These are phyloP conservation scores for Metschnikowia hibisci DNA, from an alignment of 805 yeast species.

Conservation along the genomic window DNA sequence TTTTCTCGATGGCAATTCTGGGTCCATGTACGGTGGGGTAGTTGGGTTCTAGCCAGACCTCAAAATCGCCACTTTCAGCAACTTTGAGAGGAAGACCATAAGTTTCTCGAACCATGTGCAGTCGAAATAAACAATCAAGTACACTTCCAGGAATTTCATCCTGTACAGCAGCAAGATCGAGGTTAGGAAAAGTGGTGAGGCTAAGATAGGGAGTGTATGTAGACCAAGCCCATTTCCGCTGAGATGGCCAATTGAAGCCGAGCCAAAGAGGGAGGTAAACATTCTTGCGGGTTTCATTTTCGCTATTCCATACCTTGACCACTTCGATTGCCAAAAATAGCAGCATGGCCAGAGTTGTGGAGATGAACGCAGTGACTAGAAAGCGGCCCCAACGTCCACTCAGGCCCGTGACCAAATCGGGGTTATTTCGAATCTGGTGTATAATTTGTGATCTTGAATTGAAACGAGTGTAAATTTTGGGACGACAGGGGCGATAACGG, in stretches of 20 bases:
- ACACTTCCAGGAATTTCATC: constrained; percentile 27
- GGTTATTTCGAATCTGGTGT: constrained; percentile 12
- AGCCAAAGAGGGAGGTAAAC: constrained; percentile 28
- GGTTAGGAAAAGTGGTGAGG: neutral
- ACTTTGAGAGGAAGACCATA: constrained; percentile 29
- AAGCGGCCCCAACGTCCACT: constrained; percentile 20
- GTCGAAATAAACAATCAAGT: constrained; percentile 23
- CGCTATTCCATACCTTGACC: constrained; percentile 10
- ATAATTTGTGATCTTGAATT: constrained; percentile 2
- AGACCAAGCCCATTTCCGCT: constrained; percentile 25
- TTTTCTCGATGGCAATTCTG: constrained; percentile 16
- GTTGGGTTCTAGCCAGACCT: constrained; percentile 31
- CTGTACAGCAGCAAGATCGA: constrained; percentile 10
- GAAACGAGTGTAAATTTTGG: no score
- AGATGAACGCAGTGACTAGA: constrained; percentile 17
- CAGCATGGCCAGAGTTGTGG: constrained; percentile 25
- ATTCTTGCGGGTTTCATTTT: constrained; percentile 5
- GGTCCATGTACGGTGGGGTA: constrained; percentile 31
- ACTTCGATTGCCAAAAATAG: constrained; percentile 21
- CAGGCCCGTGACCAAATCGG: constrained; percentile 5
- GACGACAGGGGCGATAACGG: no score
- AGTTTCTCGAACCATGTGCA: constrained; percentile 20
- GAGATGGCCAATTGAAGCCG: constrained; percentile 25
- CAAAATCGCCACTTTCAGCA: constrained; percentile 13
- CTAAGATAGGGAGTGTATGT: constrained; percentile 12